Evolutionary conservation across 495 filamentous ascomycete species (phyloP).

Genomic region (Pseudevernia furfuracea): DNA sequence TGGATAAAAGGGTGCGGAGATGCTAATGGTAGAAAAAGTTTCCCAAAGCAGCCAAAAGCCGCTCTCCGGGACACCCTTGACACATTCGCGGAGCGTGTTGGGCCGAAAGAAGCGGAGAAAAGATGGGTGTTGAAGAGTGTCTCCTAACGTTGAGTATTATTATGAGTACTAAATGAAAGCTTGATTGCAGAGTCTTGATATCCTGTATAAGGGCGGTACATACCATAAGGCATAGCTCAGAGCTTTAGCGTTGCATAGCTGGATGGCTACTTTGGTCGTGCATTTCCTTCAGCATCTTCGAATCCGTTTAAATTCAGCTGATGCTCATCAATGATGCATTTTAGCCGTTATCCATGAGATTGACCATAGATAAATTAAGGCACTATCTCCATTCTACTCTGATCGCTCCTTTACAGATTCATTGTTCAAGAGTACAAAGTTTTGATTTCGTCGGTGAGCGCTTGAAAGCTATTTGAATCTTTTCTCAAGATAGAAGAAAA

Average conservation of each 20-base stretch:
- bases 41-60: constrained; percentile 63
- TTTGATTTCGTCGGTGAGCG: no score
- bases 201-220: neutral
- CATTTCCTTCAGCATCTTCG: neutral
- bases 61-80: constrained; percentile 66
- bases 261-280: neutral
- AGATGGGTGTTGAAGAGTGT: constrained; percentile 43
- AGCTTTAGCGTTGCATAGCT: neutral
- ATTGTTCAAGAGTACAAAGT: no score
- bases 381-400: no score
- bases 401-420: no score
- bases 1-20: neutral
- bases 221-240: neutral
- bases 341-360: neutral
- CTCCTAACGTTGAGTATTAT: neutral
- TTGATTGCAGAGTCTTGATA: neutral
- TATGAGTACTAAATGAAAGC: neutral
- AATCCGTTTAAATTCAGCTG: neutral
- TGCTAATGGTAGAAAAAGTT: constrained; percentile 35
- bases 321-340: neutral
- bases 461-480: no score
- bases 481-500: no score
- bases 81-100: constrained; percentile 58
- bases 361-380: no score
- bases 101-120: constrained; percentile 55